Base-by-base conservation (phyloP, 2,329 filamentous ascomycete genomes). In the Phyllosticta citribraziliensis region DNA sequence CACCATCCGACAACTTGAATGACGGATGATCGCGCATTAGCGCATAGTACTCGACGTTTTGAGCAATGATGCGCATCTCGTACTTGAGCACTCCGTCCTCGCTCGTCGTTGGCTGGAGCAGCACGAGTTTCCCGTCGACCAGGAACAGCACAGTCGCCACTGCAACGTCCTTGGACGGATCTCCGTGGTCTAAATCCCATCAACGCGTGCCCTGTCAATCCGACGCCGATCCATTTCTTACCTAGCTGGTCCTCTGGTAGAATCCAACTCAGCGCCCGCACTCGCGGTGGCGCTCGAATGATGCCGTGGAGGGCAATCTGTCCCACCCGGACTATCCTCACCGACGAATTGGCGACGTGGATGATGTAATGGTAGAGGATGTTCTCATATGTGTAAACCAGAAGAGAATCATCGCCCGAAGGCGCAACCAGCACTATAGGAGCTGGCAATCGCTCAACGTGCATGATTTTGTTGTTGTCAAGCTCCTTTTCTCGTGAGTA, bases 281-380 rank as follows among this genome's bases (percentile, higher is more conserved):
- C 94, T 70, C 94, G 84, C 22, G 92, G 91, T 11, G 94, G 94
- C 40, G 94, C 95, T 67, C 94, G 82, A 52, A 99, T 92, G 64
- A 99, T 97, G 54, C 94, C 94, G 72, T 99, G 89, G 67, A 99
- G 94, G 12, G 91, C 93, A 69, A 99, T 99, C 72, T 97, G 94
- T 10, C 95, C 94, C n/a, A 97, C 92, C 70, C 96, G 91, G 6
- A 96, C 84, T 30, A 97, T 81, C 52, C 86, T 87, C 35, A 96
- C 83, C 22, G 86, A 86, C n/a, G 83, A 80, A 22, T 84, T 81
- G 0, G 85, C 82, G 0, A 89, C 86, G 64, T 80, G 83, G 65
- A 99, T 93, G 63, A 99, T 86, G 72, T 91, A 99, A 72, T 99
- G 94, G 70, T 97, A 94, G 17, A 99, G 81, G 11, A 95, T 82